phyloP scores from a whole-genome alignment of 352 stramenopile genomes.

The Globisporangium perplexum region DNA sequence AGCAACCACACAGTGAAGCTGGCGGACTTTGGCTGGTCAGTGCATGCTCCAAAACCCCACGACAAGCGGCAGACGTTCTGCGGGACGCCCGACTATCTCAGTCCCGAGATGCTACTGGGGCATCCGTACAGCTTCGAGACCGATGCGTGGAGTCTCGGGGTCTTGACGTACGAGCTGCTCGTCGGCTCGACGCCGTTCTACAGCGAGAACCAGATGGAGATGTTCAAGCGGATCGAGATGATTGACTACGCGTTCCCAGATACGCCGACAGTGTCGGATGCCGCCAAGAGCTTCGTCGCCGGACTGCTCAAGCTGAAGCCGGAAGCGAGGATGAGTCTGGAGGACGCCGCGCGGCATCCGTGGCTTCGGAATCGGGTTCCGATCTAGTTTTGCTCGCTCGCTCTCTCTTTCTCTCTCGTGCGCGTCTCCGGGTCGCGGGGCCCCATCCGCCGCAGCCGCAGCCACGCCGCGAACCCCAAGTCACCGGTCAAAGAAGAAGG shows the following conservation, averaged over 20 bases:
- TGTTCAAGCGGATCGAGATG: conserved; percentile 71
- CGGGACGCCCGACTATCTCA: conserved; percentile 83
- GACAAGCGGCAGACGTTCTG: conserved; percentile 69
- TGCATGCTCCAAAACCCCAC: conserved; percentile 62
- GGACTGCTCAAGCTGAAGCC: conserved; percentile 50
- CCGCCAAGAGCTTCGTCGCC: conserved; percentile 59
- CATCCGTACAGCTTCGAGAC: conserved; percentile 61
- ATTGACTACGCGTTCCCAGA: conserved; percentile 56
- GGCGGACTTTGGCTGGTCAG: conserved; percentile 85
- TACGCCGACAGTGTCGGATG: conserved; percentile 37
- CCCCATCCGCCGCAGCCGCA: no score
- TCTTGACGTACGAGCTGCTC: conserved; percentile 80
- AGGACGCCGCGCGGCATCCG: conserved; percentile 42
- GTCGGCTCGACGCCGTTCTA: conserved; percentile 77
- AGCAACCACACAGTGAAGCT: conserved; percentile 77
- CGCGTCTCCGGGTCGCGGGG: no score
- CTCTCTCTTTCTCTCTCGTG: background rate
- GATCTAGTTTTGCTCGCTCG: conserved; percentile 16
- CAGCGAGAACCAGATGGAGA: conserved; percentile 73
- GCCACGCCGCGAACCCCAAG: conserved; percentile 7
- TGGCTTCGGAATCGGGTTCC: conserved; percentile 44
- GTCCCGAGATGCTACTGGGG: conserved; percentile 71
- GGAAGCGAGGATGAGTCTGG: conserved; percentile 53
- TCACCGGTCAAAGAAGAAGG: conserved; percentile 30
- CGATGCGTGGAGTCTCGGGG: conserved; percentile 80